Percentiles rank a stretch among this genome's conserved stretches.
Evolutionary conservation across 306 rosid species (phyloP).

Genomic region (Fragaria iinumae): DNA sequence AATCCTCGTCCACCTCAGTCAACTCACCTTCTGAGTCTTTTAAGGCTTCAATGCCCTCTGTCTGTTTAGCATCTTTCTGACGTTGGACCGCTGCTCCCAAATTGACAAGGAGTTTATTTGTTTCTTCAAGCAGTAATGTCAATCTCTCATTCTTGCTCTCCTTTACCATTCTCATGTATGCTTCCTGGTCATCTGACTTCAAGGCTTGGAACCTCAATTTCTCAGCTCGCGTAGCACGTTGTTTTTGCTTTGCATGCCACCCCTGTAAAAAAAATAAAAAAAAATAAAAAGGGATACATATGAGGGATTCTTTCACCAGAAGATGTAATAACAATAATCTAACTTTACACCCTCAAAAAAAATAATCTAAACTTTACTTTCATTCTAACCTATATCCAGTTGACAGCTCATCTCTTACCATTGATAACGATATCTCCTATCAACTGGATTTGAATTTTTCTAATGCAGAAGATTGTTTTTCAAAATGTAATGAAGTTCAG

Average conservation of each 20-base stretch:
- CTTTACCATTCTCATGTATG: conserved; percentile 99
- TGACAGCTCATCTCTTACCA: not conserved
- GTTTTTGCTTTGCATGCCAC: conserved; percentile 99
- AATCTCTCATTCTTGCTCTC: conserved; percentile 97
- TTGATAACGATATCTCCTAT: conserved; percentile 8
- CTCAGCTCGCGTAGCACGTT: conserved; percentile 94
- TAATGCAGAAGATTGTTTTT: not conserved
- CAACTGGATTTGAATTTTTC: conserved; percentile 3
- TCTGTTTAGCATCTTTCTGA: conserved; percentile 77
- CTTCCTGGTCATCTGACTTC: conserved; percentile 99
- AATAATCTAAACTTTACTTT: not conserved
- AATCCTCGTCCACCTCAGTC: conserved; percentile 76
- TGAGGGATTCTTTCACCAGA: conserved; percentile 17
- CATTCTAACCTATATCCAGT: no score
- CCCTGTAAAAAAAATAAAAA: conserved; percentile 41
- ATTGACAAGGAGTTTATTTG: conserved; percentile 90
- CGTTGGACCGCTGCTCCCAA: conserved; percentile 99
- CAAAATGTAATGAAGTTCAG: not conserved
- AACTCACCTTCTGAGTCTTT: conserved; percentile 82
- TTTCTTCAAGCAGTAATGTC: conserved; percentile 93
- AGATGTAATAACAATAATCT: conserved; percentile 1
- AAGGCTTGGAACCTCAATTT: conserved; percentile 97
- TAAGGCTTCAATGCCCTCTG: conserved; percentile 72
- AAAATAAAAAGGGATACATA: conserved; percentile 1
- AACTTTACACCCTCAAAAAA: not conserved